phyloP scores from a whole-genome alignment of 306 rosid species.

The Betula pendula region DNA sequence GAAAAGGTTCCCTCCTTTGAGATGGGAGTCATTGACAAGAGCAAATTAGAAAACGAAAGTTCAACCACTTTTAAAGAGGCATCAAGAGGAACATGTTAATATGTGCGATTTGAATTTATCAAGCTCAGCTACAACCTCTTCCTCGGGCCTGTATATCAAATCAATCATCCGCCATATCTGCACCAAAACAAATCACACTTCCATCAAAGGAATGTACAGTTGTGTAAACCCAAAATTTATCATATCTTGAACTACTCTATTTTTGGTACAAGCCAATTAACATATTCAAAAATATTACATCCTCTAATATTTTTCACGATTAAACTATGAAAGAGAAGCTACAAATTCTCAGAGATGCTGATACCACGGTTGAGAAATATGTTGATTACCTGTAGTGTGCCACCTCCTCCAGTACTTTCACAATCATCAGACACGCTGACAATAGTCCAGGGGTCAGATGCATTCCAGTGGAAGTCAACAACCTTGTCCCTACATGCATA shows the following conservation, averaged over 20 bases:
- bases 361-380: background rate
- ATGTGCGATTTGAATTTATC: constrained; percentile 43
- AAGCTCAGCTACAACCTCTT: constrained; percentile 60
- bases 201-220: background rate
- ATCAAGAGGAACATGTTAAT: constrained; percentile 25
- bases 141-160: constrained; percentile 59
- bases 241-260: background rate
- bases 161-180: constrained; percentile 83
- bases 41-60: background rate
- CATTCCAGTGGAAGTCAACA: constrained; percentile 93
- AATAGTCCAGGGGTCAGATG: constrained; percentile 94
- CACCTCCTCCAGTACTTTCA: constrained; percentile 86
- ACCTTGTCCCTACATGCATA: constrained; percentile 74
- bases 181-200: background rate
- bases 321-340: background rate
- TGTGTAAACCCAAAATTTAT: background rate
- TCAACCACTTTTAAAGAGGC: background rate
- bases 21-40: background rate
- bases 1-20: background rate
- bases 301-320: background rate
- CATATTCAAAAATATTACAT: background rate
- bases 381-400: constrained; percentile 76
- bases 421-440: constrained; percentile 98
- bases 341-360: background rate
- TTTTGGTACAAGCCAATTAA: background rate